Conservation (phyloP, 2,329 filamentous ascomycete species). For the Zalaria obscura region DNA sequence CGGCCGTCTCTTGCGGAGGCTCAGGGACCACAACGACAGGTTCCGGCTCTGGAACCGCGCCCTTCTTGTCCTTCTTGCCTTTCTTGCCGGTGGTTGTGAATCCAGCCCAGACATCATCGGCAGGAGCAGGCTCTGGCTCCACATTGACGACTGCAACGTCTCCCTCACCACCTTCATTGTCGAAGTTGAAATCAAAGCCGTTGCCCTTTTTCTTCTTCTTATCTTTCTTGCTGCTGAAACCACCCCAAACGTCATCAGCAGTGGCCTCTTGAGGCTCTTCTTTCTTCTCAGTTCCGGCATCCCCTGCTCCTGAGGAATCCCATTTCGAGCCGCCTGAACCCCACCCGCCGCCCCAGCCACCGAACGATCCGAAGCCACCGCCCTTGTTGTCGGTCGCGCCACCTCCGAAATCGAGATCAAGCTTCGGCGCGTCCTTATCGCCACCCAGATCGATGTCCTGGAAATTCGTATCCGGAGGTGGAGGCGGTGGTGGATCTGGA, state of each 20-base stretch:
- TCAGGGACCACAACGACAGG: conserved; percentile 16
- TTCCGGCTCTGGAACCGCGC: conserved; percentile 17
- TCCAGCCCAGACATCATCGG: conserved; percentile 19
- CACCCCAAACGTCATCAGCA: conserved; percentile 12
- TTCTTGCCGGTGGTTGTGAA: conserved; percentile 22
- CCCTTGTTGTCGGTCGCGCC: conserved; percentile 12
- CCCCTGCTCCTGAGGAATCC: conserved; percentile 15
- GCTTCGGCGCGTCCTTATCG: conserved; percentile 25
- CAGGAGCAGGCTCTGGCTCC: conserved; percentile 10
- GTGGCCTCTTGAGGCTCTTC: conserved; percentile 12
- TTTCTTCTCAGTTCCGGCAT: conserved; percentile 6
- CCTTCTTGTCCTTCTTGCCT: conserved; percentile 21
- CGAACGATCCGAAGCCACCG: conserved; percentile 17
- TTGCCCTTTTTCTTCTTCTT: conserved; percentile 19
- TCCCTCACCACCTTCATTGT: conserved; percentile 1
- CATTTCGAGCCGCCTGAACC: conserved; percentile 17
- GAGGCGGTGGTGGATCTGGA: conserved; percentile 8
- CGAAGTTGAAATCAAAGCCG: conserved; percentile 6
- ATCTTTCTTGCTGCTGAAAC: conserved; percentile 14
- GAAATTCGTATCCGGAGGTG: conserved; percentile 21
- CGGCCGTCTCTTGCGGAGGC: conserved; percentile 21
- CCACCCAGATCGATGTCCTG: conserved; percentile 33
- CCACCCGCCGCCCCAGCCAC: conserved; percentile 20
- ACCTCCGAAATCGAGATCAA: conserved; percentile 30
- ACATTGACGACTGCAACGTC: conserved; percentile 1